These are phyloP conservation scores for Penicillium salamii DNA, from an alignment of 495 filamentous ascomycete species.

Conservation along the genomic window DNA sequence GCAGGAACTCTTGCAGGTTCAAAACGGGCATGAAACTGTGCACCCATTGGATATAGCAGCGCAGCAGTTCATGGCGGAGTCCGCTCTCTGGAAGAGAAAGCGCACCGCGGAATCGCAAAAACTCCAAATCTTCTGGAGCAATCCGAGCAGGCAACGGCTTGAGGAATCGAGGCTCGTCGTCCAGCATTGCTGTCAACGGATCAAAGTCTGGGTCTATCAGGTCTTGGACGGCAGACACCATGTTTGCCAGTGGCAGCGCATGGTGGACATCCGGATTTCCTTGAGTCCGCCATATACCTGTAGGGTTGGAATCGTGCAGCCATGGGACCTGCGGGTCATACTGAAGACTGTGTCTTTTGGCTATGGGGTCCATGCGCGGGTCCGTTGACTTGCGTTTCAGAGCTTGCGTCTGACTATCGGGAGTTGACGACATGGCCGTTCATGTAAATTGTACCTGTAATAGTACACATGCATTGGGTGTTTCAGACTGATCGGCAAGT, in stretches of 20 bases:
- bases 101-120: conserved; percentile 70
- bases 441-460: conserved; percentile 5
- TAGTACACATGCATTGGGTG: not conserved
- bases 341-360: conserved; percentile 28
- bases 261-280: conserved; percentile 27
- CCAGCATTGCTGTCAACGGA: conserved; percentile 41
- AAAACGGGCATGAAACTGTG: conserved; percentile 83
- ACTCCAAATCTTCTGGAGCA: conserved; percentile 66
- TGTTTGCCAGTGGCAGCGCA: conserved; percentile 37
- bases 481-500: not conserved
- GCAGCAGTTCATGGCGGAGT: conserved; percentile 68
- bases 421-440: conserved; percentile 19
- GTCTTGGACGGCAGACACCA: conserved; percentile 43
- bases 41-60: conserved; percentile 76
- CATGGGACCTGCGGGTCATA: conserved; percentile 39
- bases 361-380: conserved; percentile 11
- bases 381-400: conserved; percentile 33
- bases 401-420: conserved; percentile 13
- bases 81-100: conserved; percentile 61
- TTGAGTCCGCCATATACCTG: conserved; percentile 29
- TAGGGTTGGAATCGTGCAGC: conserved; percentile 29
- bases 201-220: conserved; percentile 45
- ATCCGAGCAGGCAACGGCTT: conserved; percentile 49
- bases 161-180: conserved; percentile 52
- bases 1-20: conserved; percentile 68